A percentile compares a stretch with the other conserved stretches of the same genome.
These are phyloP conservation scores for Verticillium tricorpus DNA, from an alignment of 2,329 filamentous ascomycete species.

Conservation along the genomic window DNA sequence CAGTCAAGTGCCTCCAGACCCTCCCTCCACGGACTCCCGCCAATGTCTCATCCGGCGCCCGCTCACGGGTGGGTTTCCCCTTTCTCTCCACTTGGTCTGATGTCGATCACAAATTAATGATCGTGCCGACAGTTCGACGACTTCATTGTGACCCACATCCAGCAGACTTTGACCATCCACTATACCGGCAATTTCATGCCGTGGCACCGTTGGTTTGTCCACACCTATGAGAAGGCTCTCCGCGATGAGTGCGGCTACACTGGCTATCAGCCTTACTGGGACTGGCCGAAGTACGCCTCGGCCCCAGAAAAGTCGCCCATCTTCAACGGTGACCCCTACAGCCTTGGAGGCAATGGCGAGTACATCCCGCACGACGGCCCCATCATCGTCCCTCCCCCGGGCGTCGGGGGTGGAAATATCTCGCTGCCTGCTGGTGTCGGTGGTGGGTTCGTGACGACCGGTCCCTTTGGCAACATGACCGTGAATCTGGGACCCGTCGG, in stretches of 20 bases:
- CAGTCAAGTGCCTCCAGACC: slow-evolving; percentile 38
- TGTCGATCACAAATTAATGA: neutral
- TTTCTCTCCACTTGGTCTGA: neutral
- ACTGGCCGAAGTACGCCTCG: slow-evolving; percentile 41
- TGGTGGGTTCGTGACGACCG: slow-evolving; percentile 45
- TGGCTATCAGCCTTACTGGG: slow-evolving; percentile 37
- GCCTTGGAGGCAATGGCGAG: slow-evolving; percentile 40
- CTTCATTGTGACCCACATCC: slow-evolving; percentile 34
- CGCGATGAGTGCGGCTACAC: slow-evolving; percentile 36
- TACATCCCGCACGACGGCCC: slow-evolving; percentile 25
- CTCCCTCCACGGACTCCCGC: slow-evolving; percentile 28
- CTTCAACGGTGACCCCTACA: slow-evolving; percentile 45
- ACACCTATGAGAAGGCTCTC: slow-evolving; percentile 31
- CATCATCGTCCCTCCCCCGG: slow-evolving; percentile 20
- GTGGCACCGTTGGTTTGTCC: slow-evolving; percentile 38
- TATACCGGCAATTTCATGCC: slow-evolving; percentile 28
- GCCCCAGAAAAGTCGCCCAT: slow-evolving; percentile 42
- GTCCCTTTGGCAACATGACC: slow-evolving; percentile 36
- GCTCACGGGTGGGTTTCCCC: slow-evolving; percentile 20
- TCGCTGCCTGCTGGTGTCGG: slow-evolving; percentile 31
- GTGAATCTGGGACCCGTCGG: slow-evolving; percentile 28
- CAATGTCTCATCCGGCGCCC: slow-evolving; percentile 33
- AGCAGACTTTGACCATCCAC: slow-evolving; percentile 31
- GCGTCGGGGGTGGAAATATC: slow-evolving; percentile 17
- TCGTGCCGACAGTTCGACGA: slow-evolving; percentile 28